Percentiles rank a stretch among this genome's conserved stretches.
Evolutionary conservation across 345 rosid species (phyloP).

Genomic region (Arabis hirsuta): DNA sequence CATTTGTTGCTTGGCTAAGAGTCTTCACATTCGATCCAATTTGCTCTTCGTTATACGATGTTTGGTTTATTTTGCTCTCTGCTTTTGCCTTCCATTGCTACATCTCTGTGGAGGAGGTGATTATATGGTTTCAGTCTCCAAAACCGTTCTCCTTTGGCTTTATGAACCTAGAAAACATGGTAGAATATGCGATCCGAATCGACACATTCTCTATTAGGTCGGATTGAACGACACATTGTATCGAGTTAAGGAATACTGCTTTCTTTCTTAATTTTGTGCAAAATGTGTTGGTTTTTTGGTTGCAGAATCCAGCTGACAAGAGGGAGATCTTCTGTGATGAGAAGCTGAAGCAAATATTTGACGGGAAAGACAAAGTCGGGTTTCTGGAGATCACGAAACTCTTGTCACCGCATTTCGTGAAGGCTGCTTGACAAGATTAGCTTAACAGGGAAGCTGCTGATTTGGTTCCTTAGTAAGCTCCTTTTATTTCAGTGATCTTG

Average conservation of each 20-base stretch:
- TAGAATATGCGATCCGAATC: not conserved
- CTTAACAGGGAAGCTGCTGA: slow-evolving; percentile 1
- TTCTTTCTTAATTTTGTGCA: slow-evolving; percentile 45
- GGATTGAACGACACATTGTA: not conserved
- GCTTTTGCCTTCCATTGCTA: no score
- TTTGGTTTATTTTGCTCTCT: no score
- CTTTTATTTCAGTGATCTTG: not conserved
- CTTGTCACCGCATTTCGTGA: slow-evolving; percentile 67
- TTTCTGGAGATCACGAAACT: slow-evolving; percentile 75
- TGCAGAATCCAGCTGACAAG: slow-evolving; percentile 73
- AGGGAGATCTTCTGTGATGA: slow-evolving; percentile 80
- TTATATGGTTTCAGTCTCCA: slow-evolving; percentile 23
- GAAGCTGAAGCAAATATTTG: slow-evolving; percentile 70
- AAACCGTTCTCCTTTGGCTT: not conserved
- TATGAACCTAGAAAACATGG: not conserved
- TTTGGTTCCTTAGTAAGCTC: not conserved
- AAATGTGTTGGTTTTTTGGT: slow-evolving; percentile 30
- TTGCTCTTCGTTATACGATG: no score
- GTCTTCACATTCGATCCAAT: slow-evolving; percentile 19
- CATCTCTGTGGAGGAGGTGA: not conserved
- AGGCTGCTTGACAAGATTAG: slow-evolving; percentile 46
- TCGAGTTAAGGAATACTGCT: not conserved
- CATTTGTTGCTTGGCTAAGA: no score
- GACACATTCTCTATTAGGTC: not conserved
- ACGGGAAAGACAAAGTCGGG: slow-evolving; percentile 71